phyloP scores from a whole-genome alignment of 139 green algal genomes.

The Micractinium sp. region DNA sequence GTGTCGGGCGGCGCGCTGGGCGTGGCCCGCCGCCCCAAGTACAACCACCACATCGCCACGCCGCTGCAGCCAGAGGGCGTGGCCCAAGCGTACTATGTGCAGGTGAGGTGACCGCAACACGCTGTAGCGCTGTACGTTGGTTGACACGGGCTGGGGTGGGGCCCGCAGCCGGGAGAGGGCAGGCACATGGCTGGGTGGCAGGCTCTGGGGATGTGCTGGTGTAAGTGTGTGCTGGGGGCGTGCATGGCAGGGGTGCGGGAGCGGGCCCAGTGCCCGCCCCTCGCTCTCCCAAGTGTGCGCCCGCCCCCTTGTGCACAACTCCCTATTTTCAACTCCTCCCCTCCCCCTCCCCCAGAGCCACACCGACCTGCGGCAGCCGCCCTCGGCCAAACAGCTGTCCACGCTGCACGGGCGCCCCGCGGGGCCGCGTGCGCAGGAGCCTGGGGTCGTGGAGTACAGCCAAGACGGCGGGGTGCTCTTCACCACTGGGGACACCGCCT shows the following conservation, averaged over 20 bases:
- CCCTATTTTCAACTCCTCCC: neutral
- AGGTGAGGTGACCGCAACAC: neutral
- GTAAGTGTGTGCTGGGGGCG: too few species aligned
- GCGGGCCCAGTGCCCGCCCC: too few species aligned
- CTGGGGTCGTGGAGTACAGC: slow-evolving; percentile 25
- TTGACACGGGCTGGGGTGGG: neutral
- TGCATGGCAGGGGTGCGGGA: too few species aligned
- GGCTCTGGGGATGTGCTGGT: too few species aligned
- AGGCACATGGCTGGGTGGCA: neutral
- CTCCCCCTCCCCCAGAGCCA: neutral
- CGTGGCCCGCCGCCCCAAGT: neutral
- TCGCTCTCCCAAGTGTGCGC: too few species aligned
- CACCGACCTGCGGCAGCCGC: slow-evolving; percentile 26
- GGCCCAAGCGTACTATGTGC: neutral
- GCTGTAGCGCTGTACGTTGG: neutral
- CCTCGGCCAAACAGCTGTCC: neutral
- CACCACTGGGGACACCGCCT: slow-evolving; percentile 26
- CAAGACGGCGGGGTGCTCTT: slow-evolving; percentile 29
- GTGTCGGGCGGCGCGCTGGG: neutral
- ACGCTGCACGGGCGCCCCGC: slow-evolving; percentile 7
- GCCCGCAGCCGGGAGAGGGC: too few species aligned
- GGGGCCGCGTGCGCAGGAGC: neutral
- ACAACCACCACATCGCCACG: slow-evolving; percentile 17
- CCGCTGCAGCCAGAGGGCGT: neutral
- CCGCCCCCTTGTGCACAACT: too few species aligned